Evolutionary conservation across 306 rosid genomes (phyloP).

Genomic region (Betula pendula): DNA sequence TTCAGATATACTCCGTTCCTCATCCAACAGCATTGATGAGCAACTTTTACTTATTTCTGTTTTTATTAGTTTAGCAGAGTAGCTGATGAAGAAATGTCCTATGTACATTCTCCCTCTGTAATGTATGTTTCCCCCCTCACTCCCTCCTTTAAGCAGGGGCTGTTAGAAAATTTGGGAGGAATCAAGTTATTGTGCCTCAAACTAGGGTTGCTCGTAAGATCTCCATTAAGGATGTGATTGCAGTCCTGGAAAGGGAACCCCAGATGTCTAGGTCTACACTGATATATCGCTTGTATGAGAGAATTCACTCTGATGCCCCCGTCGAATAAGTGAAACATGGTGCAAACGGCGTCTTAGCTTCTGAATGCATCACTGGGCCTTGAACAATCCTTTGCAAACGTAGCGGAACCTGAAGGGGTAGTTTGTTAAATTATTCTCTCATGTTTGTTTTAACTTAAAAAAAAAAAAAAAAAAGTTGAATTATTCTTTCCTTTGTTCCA

Average conservation of each 20-base stretch:
- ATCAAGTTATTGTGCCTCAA: slow-evolving; percentile 47
- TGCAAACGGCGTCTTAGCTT: slow-evolving; percentile 7
- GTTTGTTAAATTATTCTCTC: too few relatives aligned
- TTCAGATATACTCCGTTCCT: not conserved
- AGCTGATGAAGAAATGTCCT: not conserved
- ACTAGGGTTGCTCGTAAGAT: slow-evolving; percentile 59
- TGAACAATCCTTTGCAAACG: not conserved
- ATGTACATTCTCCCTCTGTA: not conserved
- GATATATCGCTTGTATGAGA: slow-evolving; percentile 64
- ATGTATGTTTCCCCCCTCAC: not conserved
- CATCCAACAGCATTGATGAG: not conserved
- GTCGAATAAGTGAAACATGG: slow-evolving; percentile 40
- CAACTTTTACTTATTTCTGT: not conserved
- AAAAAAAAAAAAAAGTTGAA: too few relatives aligned
- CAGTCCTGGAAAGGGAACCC: slow-evolving; percentile 89
- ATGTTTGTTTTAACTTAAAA: too few relatives aligned
- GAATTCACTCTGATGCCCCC: slow-evolving; percentile 42
- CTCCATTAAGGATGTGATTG: slow-evolving; percentile 78
- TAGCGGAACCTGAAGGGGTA: not conserved
- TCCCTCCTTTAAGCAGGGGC: slow-evolving; percentile 39
- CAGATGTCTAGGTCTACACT: slow-evolving; percentile 79
- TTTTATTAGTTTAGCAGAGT: not conserved
- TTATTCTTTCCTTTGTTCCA: too few relatives aligned
- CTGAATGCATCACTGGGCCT: slow-evolving; percentile 13
- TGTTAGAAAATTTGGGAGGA: slow-evolving; percentile 58